Base-by-base conservation (phyloP, 1,284 basidiomycete genomes). In the Apiotrichum mycotoxinovorans region DNA sequence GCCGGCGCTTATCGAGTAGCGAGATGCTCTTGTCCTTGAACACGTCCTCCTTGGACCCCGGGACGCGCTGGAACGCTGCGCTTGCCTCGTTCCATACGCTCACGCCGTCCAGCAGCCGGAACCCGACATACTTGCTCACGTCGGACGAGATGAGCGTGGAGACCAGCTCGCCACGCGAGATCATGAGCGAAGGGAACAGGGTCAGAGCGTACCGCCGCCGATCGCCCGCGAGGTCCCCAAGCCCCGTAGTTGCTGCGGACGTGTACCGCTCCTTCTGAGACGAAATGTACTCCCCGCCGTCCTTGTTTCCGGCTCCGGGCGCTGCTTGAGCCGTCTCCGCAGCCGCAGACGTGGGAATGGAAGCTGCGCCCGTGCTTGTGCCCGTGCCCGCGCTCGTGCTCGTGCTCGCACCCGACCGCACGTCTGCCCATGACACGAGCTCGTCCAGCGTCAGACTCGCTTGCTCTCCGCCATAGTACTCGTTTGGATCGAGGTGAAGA, bases 21-120 rank as follows among this genome's bases (percentile, higher is more conserved):
- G 82, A 82, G 15, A 97, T 83, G 5, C 80, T 80, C 69, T 86
- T 86, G 75, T 85, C 87, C 77, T 89, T 92, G 82, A 98, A 97
- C 23, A 98, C 84, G 60, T 92, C 89, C 74, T 95, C 92, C 73
- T 97, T 98, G 78, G 85, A 89, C 27, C 87, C 85, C 0, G 95
- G 95, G 0, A 98, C 94, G 46, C 78, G 81, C 64, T 22, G 27
- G 25, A 20, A 15, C 78, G 42, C 64, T 45, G n/a, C n/a, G n/a
- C n/a, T n/a, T n/a, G 48, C 51, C 14, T 33, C 46, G 12, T 66
- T 52, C 51, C 60, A 68, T 20, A 93, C 78, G 12, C 80, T 83
- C 12, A 91, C 81, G 10, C 82, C 82, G 54, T 92, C 89, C n/a
- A 98, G 80, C 1, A 97, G 81, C 50, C 88, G 85, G 74, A 96